These are phyloP conservation scores for Hypoxylon rubiginosum DNA, from an alignment of 2,329 filamentous ascomycete genomes.

Conservation along the genomic window DNA sequence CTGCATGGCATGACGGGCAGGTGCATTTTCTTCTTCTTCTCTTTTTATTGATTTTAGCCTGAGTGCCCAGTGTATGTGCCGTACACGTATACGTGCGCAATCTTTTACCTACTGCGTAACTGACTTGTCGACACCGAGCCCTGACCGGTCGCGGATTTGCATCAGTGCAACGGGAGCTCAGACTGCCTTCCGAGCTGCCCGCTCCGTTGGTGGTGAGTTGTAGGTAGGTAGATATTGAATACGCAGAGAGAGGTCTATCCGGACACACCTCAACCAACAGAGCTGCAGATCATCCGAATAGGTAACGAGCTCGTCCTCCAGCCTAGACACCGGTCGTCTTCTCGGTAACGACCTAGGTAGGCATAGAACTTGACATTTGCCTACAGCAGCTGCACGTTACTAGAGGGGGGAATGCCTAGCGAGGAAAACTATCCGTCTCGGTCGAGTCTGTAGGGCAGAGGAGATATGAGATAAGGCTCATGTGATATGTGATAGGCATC, in stretches of 20 bases:
- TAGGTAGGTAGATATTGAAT: no score
- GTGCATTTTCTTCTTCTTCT: not conserved
- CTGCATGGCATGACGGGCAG: constrained; percentile 18
- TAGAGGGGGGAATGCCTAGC: not conserved
- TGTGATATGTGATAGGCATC: no score
- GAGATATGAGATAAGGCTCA: no score
- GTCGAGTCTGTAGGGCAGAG: not conserved
- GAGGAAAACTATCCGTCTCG: not conserved
- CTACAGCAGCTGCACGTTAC: not conserved
- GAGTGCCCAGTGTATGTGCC: constrained; percentile 5
- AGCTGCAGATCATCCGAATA: not conserved
- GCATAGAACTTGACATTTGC: not conserved
- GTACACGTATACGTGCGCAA: not conserved
- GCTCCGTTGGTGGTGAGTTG: no score
- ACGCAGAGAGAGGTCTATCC: no score
- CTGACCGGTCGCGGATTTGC: not conserved
- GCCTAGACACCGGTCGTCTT: not conserved
- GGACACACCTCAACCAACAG: not conserved
- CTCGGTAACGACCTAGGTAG: not conserved
- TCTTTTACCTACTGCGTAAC: not conserved
- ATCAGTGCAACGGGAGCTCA: not conserved
- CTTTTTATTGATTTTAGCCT: constrained; percentile 15
- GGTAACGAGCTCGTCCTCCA: not conserved
- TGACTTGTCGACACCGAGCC: not conserved
- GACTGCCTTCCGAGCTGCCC: not conserved